phyloP scores from a whole-genome alignment of 1,284 basidiomycete species.

The Taiwanofungus camphoratus region DNA sequence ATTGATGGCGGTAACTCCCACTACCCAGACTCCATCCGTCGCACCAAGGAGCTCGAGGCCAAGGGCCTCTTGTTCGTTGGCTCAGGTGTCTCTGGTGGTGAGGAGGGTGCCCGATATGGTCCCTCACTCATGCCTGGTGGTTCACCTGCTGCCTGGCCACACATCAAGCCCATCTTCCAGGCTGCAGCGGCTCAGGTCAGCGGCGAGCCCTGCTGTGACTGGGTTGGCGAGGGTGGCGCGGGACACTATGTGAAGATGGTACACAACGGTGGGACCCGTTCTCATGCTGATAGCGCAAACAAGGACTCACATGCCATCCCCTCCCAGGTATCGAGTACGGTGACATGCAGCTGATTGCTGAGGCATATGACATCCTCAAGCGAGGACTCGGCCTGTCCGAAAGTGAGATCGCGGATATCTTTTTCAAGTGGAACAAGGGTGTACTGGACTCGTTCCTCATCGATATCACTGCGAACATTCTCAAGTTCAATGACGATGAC shows the following conservation, averaged over 20 bases:
- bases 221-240: conserved; percentile 95
- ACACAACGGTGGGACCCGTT: conserved; percentile 74
- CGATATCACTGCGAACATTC: conserved; percentile 94
- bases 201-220: conserved; percentile 98
- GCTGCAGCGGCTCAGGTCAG: conserved; percentile 93
- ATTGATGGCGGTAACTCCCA: conserved; percentile 99
- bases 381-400: conserved; percentile 86
- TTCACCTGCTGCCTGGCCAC: conserved; percentile 89
- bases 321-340: conserved; percentile 92
- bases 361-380: conserved; percentile 98
- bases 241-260: conserved; percentile 99
- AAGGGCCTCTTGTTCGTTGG: conserved; percentile 98
- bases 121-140: conserved; percentile 99
- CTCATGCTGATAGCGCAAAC: conserved; percentile 15
- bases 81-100: conserved; percentile 98
- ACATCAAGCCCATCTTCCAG: conserved; percentile 99
- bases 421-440: conserved; percentile 94
- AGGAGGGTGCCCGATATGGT: conserved; percentile 97
- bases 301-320: conserved; percentile 13
- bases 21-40: conserved; percentile 97
- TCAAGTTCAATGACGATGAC: conserved; percentile 95
- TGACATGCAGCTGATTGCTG: conserved; percentile 99
- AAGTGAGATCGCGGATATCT: conserved; percentile 87
- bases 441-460: conserved; percentile 99
- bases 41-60: conserved; percentile 86